These are phyloP conservation scores for Eragrostis tef DNA, from an alignment of 202 grass and related monocot species.

Conservation along the genomic window DNA sequence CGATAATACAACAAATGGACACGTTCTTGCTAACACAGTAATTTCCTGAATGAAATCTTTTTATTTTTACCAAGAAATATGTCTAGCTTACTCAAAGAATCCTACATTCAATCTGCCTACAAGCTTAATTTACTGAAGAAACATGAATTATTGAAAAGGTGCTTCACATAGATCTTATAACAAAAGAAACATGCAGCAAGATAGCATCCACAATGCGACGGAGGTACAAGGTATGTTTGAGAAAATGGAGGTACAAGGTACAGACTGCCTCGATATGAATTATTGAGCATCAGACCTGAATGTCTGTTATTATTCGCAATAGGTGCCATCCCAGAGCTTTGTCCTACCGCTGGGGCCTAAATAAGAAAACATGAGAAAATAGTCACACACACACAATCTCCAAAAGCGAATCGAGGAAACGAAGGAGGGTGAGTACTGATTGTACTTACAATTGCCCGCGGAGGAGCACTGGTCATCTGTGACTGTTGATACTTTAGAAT, in stretches of 20 bases:
- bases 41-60: conserved; percentile 22
- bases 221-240: conserved; percentile 3
- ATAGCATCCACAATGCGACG: conserved; percentile 9
- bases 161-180: background rate
- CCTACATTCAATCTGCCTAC: background rate
- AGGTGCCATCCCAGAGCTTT: conserved; percentile 77
- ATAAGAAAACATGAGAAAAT: conserved; percentile 39
- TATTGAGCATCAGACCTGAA: conserved; percentile 48
- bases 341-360: conserved; percentile 65
- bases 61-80: background rate
- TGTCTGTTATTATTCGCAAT: conserved; percentile 64
- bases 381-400: conserved; percentile 13
- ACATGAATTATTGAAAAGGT: background rate
- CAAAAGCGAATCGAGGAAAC: background rate
- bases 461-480: conserved; percentile 78
- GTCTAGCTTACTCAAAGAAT: background rate
- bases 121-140: background rate
- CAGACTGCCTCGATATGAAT: conserved; percentile 3
- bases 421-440: conserved; percentile 7
- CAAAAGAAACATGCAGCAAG: conserved; percentile 27
- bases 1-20: background rate
- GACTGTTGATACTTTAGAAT: conserved; percentile 98
- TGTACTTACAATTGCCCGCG: conserved; percentile 67
- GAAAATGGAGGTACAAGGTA: background rate
- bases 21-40: background rate